Conservation (phyloP, 2,329 filamentous ascomycete species). For the Aspergillus novoparasiticus region DNA sequence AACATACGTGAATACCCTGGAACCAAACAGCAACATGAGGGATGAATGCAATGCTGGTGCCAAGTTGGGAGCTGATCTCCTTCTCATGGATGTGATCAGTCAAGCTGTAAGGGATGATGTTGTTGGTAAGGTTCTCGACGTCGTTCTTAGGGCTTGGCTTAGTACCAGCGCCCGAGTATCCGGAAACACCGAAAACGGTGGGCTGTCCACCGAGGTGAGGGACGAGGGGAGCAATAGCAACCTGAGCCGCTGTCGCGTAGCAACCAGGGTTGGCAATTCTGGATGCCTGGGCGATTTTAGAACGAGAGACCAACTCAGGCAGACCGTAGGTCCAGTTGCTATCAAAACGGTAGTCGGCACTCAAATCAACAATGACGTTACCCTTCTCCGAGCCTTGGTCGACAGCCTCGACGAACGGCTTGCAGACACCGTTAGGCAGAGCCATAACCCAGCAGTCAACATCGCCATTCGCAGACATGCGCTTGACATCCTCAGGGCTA, state of each 20-base stretch:
- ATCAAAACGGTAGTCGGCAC: slow-evolving; percentile 95
- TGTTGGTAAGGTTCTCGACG: slow-evolving; percentile 76
- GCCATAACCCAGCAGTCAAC: slow-evolving; percentile 99
- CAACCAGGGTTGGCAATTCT: slow-evolving; percentile 93
- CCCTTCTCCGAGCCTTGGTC: slow-evolving; percentile 67
- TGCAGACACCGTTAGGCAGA: slow-evolving; percentile 90
- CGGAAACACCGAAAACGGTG: slow-evolving; percentile 85
- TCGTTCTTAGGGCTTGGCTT: slow-evolving; percentile 96
- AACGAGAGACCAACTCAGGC: slow-evolving; percentile 78
- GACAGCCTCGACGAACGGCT: slow-evolving; percentile 89
- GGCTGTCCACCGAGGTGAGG: slow-evolving; percentile 77
- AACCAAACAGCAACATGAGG: slow-evolving; percentile 98
- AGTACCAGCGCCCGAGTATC: slow-evolving; percentile 92
- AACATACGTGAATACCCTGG: slow-evolving; percentile 76
- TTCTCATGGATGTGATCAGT: slow-evolving; percentile 95
- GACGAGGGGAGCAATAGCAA: slow-evolving; percentile 82
- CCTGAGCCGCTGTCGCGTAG: slow-evolving; percentile 89
- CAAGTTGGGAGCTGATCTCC: slow-evolving; percentile 81
- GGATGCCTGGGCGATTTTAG: slow-evolving; percentile 73
- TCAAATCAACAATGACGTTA: slow-evolving; percentile 87
- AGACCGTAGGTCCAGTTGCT: slow-evolving; percentile 84
- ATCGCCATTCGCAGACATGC: slow-evolving; percentile 79
- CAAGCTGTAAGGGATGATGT: slow-evolving; percentile 87
- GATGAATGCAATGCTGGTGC: slow-evolving; percentile 75
- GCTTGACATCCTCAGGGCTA: slow-evolving; percentile 78